These are phyloP conservation scores for Macadamia tetraphylla DNA, from an alignment of 164 flowering plant species.

Conservation along the genomic window DNA sequence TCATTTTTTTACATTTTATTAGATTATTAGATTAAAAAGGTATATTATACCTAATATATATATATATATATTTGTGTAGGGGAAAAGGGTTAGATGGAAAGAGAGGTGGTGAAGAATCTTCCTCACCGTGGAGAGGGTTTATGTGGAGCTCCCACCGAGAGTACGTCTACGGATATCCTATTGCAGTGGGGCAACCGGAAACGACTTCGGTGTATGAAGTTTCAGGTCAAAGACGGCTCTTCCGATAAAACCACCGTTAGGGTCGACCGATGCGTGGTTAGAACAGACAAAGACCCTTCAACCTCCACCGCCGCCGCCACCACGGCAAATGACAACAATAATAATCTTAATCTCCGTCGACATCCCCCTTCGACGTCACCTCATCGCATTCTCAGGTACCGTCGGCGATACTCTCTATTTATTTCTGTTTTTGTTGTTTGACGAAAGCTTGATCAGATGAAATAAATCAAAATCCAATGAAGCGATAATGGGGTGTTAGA, in stretches of 20 bases:
- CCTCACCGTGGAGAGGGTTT: slow-evolving; percentile 11
- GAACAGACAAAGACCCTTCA: slow-evolving; percentile 36
- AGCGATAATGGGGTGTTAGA: too few relatives aligned
- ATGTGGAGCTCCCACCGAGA: slow-evolving; percentile 22
- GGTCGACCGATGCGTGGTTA: slow-evolving; percentile 47
- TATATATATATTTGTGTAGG: too few relatives aligned
- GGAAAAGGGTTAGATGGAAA: slow-evolving; percentile 23
- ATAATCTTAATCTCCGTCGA: slow-evolving; percentile 44
- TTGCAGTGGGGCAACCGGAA: slow-evolving; percentile 92
- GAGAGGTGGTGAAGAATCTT: slow-evolving; percentile 25
- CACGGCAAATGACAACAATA: slow-evolving; percentile 14
- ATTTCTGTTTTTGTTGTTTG: neutral
- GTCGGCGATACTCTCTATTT: neutral
- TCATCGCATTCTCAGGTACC: slow-evolving; percentile 62
- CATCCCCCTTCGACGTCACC: slow-evolving; percentile 35
- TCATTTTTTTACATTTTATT: too few relatives aligned
- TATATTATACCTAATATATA: too few relatives aligned
- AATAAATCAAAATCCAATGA: too few relatives aligned
- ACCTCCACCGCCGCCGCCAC: neutral
- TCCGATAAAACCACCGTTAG: slow-evolving; percentile 39
- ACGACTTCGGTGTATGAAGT: slow-evolving; percentile 70
- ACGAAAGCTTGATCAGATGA: too few relatives aligned
- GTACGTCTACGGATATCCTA: slow-evolving; percentile 40
- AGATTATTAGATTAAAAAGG: too few relatives aligned
- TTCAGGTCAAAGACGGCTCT: slow-evolving; percentile 42